Evolutionary conservation across 2,329 filamentous ascomycete genomes (phyloP).

Genomic region (Botrytis fragariae): DNA sequence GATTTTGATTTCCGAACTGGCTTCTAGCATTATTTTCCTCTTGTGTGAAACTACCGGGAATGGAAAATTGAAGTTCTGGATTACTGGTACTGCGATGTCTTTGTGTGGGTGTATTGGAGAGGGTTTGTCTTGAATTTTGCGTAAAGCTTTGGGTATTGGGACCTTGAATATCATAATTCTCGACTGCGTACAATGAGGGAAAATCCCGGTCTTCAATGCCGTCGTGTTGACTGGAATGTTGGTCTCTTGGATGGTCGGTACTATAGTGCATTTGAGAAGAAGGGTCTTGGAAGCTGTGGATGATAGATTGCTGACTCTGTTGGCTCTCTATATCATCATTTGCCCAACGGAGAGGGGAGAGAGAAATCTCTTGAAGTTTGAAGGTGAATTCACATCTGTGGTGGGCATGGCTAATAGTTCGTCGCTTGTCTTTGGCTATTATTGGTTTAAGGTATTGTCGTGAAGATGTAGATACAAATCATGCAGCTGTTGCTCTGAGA

Average conservation of each 20-base stretch:
- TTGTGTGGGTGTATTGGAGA: accelerated
- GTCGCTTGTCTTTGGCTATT: neutral
- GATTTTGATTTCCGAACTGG: neutral
- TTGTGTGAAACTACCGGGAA: neutral
- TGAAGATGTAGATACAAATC: too few relatives aligned
- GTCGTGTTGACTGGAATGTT: accelerated
- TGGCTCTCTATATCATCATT: neutral
- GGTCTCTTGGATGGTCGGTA: neutral
- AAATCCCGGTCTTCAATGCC: accelerated
- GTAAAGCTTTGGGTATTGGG: neutral
- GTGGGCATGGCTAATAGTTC: too few relatives aligned
- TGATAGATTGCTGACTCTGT: neutral
- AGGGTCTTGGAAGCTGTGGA: neutral
- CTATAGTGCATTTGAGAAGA: neutral
- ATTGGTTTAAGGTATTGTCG: neutral
- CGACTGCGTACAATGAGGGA: neutral
- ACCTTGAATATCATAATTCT: neutral
- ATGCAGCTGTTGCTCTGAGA: neutral
- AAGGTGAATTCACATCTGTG: neutral
- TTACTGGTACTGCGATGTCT: neutral
- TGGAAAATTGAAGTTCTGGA: neutral
- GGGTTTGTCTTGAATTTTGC: neutral
- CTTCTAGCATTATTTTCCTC: neutral
- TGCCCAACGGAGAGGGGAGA: neutral
- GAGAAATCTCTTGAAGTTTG: neutral